Conservation (phyloP, 2,329 filamentous ascomycete genomes). For the Aureobasidium melanogenum region DNA sequence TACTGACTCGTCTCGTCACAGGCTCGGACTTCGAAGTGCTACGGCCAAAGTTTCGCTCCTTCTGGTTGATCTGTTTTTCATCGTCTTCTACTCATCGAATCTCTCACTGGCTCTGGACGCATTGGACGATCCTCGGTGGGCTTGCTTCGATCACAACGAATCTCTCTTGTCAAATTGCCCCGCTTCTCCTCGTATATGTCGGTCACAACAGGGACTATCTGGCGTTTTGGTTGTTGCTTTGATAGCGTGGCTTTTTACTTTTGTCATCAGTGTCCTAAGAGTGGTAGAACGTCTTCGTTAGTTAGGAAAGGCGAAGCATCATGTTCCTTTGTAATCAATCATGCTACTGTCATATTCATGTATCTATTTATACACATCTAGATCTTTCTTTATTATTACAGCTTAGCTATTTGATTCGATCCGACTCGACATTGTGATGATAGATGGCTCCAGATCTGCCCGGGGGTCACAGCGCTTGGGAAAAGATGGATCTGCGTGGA, state of each 20-base stretch:
- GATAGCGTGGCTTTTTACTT: slow-evolving; percentile 83
- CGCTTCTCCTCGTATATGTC: slow-evolving; percentile 42
- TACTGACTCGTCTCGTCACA: slow-evolving; percentile 15
- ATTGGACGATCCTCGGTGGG: slow-evolving; percentile 54
- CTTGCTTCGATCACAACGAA: slow-evolving; percentile 28
- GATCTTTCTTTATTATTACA: not conserved
- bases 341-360: not conserved
- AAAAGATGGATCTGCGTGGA: not conserved
- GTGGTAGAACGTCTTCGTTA: slow-evolving; percentile 28
- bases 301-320: not conserved
- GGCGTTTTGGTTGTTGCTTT: slow-evolving; percentile 73
- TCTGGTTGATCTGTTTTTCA: slow-evolving; percentile 88
- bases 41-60: slow-evolving; percentile 83
- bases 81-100: slow-evolving; percentile 94
- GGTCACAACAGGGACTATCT: slow-evolving; percentile 61
- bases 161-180: slow-evolving; percentile 25
- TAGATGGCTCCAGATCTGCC: not conserved
- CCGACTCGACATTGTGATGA: not conserved
- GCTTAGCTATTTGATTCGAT: not conserved
- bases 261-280: slow-evolving; percentile 59
- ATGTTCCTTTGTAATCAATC: slow-evolving; percentile 8
- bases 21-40: slow-evolving; percentile 69
- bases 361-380: slow-evolving; percentile 7
- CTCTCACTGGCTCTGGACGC: slow-evolving; percentile 82
- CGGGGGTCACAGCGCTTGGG: not conserved